Evolutionary conservation across 2,329 filamentous ascomycete genomes (phyloP), one percentile per base, ranked within the genome.

Genomic region (Chaetomium sp.): DNA sequence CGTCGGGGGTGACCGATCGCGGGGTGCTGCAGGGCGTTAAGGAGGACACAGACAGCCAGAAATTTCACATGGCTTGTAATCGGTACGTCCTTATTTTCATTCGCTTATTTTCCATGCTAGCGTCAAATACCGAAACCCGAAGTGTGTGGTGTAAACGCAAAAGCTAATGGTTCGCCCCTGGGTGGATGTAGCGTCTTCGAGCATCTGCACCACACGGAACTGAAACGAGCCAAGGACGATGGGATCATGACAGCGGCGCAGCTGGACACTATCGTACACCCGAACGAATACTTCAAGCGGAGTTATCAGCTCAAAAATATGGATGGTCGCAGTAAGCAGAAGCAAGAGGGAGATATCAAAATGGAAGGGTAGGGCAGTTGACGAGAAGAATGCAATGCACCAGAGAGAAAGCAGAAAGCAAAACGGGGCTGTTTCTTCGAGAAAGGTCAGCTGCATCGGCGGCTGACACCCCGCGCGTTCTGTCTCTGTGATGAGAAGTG

Each of bases 271-370:
- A 95, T 99, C 68, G 86, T 96, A 27, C 94, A 99, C 72, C 94
- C 94, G 9, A 99, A 99, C 70, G 91, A 92, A 62, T 99, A 96
- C 72, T 99, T 97, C 72, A 96, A 96, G 78, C 81, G 92, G 54
- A 95, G 91, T 69, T 97, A 90, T 70, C 67, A 95, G 64, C 74
- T 99, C 59, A 96, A 91, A 76, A 89, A 94, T 68, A 71, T 95
- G 57, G 75, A 68, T 61, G 84, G 19, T 27, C 19, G 50, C 40
- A 35, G 52, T 47, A 27, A 49, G 34, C 43, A 57, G 37, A 42
- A 53, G 42, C 10, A 44, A 38, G 42, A 52, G 10, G 59, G 53
- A 5, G 65, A 67, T 53, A 63, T 67, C 6, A 66, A 65, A 56
- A 66, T 65, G 64, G 63, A 66, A 38, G 63, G 58, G 43, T 62